Evolutionary conservation across 805 yeast species (phyloP).

Genomic region (Wickerhamomyces sydowiorum): DNA sequence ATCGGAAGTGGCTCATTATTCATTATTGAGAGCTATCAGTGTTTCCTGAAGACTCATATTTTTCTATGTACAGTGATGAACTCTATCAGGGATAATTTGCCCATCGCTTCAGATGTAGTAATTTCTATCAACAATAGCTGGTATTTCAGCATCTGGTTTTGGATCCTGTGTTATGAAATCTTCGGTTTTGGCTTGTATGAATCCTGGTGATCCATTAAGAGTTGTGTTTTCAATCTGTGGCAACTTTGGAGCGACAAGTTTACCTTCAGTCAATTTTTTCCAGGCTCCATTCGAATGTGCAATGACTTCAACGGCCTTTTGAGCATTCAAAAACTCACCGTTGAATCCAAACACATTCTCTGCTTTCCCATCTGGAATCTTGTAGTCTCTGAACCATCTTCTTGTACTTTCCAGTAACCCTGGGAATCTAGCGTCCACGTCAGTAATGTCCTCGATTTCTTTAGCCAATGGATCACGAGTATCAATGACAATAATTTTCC

Average conservation of each 20-base stretch:
- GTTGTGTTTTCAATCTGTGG: conserved; percentile 50
- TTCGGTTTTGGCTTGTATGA: conserved; percentile 27
- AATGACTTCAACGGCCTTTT: conserved; percentile 54
- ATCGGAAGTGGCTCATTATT: no score
- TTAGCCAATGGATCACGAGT: conserved; percentile 58
- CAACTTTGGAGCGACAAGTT: conserved; percentile 28
- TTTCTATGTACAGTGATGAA: conserved; percentile 22
- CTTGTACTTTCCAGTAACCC: conserved; percentile 63
- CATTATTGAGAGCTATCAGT: no score
- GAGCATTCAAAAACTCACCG: conserved; percentile 56
- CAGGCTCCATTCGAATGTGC: conserved; percentile 65
- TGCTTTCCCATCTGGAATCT: conserved; percentile 77
- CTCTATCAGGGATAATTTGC: conserved; percentile 27
- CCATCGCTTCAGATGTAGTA: conserved; percentile 5
- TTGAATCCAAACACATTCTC: conserved; percentile 69
- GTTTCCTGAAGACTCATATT: no score
- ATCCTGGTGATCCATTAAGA: conserved; percentile 41
- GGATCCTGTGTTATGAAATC: conserved; percentile 15
- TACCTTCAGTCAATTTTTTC: conserved; percentile 47
- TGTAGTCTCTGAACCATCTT: conserved; percentile 81
- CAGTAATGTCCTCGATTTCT: conserved; percentile 55
- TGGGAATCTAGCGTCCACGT: conserved; percentile 64
- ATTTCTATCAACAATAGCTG: conserved; percentile 7
- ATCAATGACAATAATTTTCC: conserved; percentile 80
- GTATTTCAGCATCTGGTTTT: conserved; percentile 25